Base-by-base conservation (phyloP, 1,284 basidiomycete species). In the Trichosporon sp. region DNA sequence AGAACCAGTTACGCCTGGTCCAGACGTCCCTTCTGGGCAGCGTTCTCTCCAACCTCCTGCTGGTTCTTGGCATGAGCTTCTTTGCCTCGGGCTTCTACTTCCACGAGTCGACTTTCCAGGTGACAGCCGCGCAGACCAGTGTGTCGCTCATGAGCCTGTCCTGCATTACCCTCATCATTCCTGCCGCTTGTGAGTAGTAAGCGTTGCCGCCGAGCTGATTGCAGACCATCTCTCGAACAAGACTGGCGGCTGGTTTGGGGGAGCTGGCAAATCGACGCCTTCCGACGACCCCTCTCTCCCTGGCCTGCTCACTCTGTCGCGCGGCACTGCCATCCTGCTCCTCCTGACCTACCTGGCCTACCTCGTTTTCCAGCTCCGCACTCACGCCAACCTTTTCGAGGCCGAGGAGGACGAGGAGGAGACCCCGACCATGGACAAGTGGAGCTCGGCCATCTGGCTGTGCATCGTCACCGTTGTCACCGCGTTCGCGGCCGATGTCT, bases 51-150 rank as follows among this genome's bases (percentile, higher is more conserved):
- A 96, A 96, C 83, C 87, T 94, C 68, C 87, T 96, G 4, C 87
- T 96, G 38, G 94, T 96, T 14, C 85, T 96, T 5, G 94, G 94
- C 21, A 93, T 91, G 84, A 93, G 92, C 26, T 95, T 94, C 86
- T 86, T 94, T 65, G 92, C 91, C 12, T 78, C 79, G 14, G 93
- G 93, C 6, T 84, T 89, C 76, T 87, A 87, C 75, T 89, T 85
- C 74, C 78, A 85, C 16, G 91, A 95, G 80, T 91, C 90, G 68
- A 85, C 86, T 59, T 97, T 97, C 85, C 89, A 91, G 77, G 88
- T 88, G 31, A 93, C 91, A 14, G 93, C 91, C 37, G 93, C 94
- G 8, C 94, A 95, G 85, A 89, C 93, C 86, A 93, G 84, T 71
- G 80, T 81, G 7, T 82, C 92, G 87, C 85, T 96, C 71, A 92